phyloP scores from a whole-genome alignment of 768 basidiomycete species.

The Tricholomella constricta region DNA sequence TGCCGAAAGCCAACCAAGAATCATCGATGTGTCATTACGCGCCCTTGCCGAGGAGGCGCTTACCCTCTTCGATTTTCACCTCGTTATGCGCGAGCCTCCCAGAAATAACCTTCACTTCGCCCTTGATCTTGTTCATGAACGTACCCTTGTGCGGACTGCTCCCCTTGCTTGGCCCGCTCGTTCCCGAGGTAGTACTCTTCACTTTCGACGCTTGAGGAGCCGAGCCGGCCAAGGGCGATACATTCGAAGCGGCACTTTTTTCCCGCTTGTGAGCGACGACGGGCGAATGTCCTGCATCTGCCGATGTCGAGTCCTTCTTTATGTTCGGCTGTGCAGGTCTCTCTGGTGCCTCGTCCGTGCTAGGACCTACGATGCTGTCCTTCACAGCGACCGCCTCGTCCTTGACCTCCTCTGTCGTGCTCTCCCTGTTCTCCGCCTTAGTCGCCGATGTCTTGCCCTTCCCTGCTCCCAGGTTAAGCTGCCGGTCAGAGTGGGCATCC shows the following conservation, averaged over 20 bases:
- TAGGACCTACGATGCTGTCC: background rate
- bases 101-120: conserved; percentile 40
- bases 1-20: too few relatives aligned
- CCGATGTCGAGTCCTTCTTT: background rate
- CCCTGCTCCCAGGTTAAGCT: conserved; percentile 5
- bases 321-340: background rate
- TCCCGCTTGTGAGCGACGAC: background rate
- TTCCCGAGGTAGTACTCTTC: background rate
- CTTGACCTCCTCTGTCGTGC: conserved; percentile 4
- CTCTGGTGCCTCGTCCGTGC: background rate
- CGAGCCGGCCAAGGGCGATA: background rate
- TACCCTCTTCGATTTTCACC: conserved; percentile 39
- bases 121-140: conserved; percentile 40
- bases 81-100: conserved; percentile 39
- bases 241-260: background rate
- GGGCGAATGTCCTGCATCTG: conserved; percentile 9
- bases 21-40: too few relatives aligned
- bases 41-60: conserved; percentile 32
- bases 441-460: background rate
- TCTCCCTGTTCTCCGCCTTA: background rate
- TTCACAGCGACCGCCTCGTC: background rate
- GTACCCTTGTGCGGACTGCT: conserved; percentile 22
- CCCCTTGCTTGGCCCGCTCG: background rate
- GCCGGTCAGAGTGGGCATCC: conserved; percentile 18
- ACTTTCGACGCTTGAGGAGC: conserved; percentile 1